Evolutionary conservation across 1,139 yeast species (phyloP).

Genomic region (Yamadazyma atmosphaerica): DNA sequence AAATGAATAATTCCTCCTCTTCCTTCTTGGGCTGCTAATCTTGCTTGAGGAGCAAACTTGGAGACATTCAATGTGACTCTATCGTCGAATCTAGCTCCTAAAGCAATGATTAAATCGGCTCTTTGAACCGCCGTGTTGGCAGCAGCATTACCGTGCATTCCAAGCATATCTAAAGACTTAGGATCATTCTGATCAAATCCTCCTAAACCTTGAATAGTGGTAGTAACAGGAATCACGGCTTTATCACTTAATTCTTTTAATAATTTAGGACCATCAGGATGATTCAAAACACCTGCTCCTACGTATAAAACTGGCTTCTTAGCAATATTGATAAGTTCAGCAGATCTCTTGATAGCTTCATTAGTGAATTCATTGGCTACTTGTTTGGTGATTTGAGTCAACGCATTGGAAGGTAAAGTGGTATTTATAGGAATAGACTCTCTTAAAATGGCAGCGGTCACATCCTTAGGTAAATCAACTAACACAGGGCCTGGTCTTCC

Average conservation of each 20-base stretch:
- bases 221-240: slow-evolving; percentile 93
- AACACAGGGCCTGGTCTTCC: slow-evolving; percentile 99
- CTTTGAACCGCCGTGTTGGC: slow-evolving; percentile 93
- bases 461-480: slow-evolving; percentile 97
- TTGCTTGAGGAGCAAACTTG: slow-evolving; percentile 93
- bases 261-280: slow-evolving; percentile 76
- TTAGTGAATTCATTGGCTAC: slow-evolving; percentile 76
- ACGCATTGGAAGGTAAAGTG: slow-evolving; percentile 80
- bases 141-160: slow-evolving; percentile 97
- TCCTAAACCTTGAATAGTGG: slow-evolving; percentile 92
- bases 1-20: slow-evolving; percentile 97
- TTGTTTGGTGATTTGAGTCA: slow-evolving; percentile 67
- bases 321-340: slow-evolving; percentile 74
- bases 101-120: slow-evolving; percentile 89
- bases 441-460: slow-evolving; percentile 86
- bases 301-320: slow-evolving; percentile 87
- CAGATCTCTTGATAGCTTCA: slow-evolving; percentile 75
- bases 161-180: slow-evolving; percentile 91
- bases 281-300: slow-evolving; percentile 86
- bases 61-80: slow-evolving; percentile 89
- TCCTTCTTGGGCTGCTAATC: slow-evolving; percentile 79
- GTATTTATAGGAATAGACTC: slow-evolving; percentile 84
- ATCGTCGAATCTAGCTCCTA: slow-evolving; percentile 97
- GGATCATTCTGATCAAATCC: slow-evolving; percentile 91
- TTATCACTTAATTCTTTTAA: slow-evolving; percentile 85